Evolutionary conservation across 2,329 filamentous ascomycete species (phyloP).

Genomic region (Dothideomycetes sp.): DNA sequence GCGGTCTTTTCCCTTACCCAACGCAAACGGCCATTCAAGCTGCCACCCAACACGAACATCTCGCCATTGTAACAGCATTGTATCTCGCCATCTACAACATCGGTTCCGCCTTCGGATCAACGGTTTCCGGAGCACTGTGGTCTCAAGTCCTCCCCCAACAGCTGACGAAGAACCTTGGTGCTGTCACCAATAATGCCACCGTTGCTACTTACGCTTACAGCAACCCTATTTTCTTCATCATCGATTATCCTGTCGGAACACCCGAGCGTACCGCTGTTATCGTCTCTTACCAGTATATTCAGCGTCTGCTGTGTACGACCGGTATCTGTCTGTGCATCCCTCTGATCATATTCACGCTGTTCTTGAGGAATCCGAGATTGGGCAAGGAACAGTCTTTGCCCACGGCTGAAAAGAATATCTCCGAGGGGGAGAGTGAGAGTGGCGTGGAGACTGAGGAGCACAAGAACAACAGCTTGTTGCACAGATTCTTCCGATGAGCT

Average conservation of each 20-base stretch:
- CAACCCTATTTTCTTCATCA: slow-evolving; percentile 32
- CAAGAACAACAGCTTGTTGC: neutral
- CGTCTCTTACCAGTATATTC: slow-evolving; percentile 36
- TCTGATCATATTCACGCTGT: slow-evolving; percentile 37
- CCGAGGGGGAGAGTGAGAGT: slow-evolving; percentile 1
- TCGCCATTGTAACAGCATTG: slow-evolving; percentile 53
- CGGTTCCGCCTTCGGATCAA: slow-evolving; percentile 32
- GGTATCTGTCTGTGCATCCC: slow-evolving; percentile 41
- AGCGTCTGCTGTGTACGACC: slow-evolving; percentile 41
- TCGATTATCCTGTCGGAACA: slow-evolving; percentile 36
- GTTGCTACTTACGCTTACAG: slow-evolving; percentile 34
- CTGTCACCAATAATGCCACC: slow-evolving; percentile 27
- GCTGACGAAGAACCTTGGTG: slow-evolving; percentile 30
- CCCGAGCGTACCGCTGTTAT: slow-evolving; percentile 36
- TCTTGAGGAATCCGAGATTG: slow-evolving; percentile 39
- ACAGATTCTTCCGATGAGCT: slow-evolving; percentile 5
- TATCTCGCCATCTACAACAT: slow-evolving; percentile 52
- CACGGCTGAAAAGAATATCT: slow-evolving; percentile 34
- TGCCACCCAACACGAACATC: slow-evolving; percentile 37
- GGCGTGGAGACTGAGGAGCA: neutral
- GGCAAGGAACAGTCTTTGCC: slow-evolving; percentile 38
- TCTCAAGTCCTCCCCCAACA: slow-evolving; percentile 45
- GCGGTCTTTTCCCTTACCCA: slow-evolving; percentile 22
- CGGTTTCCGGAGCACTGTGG: slow-evolving; percentile 58
- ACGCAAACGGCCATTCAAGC: slow-evolving; percentile 29